Base-by-base conservation (phyloP, 257 asterid species). In the Salvia miltiorrhiza region DNA sequence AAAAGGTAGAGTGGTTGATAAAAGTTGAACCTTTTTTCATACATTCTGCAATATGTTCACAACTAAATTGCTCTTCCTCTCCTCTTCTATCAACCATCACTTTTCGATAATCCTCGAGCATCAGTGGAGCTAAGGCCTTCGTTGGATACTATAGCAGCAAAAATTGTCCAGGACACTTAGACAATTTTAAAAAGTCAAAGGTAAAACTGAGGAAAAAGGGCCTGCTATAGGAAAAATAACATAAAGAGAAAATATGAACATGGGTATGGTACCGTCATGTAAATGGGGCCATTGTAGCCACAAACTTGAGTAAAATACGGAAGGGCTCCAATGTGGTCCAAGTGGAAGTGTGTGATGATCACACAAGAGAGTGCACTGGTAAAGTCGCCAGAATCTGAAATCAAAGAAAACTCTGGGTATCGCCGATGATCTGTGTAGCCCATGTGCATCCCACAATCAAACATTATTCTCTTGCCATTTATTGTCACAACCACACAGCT, bases 391-490 rank as follows among this genome's bases (percentile, higher is more conserved):
- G 87, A 75, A 39, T 72, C 72, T 0, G 90, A 74, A 57, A 90
- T 90, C 71, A 75, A 80, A 54, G 90, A 85, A 49, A 93, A 93
- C 67, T 93, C 89, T 0, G 98, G 98, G 79, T 81, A 93, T 32
- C 87, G 86, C 1, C 77, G 90, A 69, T 79, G 79, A 71, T 93
- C 97, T 2, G 24, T 67, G 70, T 90, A 77, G 48, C 98, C 94
- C 96, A 88, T 87, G 78, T 93, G 98, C 94, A 93, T 93, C 40
- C 98, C 98, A 16, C 97, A 93, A 57, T 93, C 98, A 50, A 93
- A 90, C 98, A 93, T 93, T 55, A 93, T 87, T 74, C 80, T 75
- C 89, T 90, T 93, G 16, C 94, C 93, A 16, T 86, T 88, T 54
- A 93, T 85, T 1, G 85, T 78, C 71, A 90, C 96, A 73, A 90